Conservation (phyloP, 768 basidiomycete genomes). For the Tricholoma terreum region DNA sequence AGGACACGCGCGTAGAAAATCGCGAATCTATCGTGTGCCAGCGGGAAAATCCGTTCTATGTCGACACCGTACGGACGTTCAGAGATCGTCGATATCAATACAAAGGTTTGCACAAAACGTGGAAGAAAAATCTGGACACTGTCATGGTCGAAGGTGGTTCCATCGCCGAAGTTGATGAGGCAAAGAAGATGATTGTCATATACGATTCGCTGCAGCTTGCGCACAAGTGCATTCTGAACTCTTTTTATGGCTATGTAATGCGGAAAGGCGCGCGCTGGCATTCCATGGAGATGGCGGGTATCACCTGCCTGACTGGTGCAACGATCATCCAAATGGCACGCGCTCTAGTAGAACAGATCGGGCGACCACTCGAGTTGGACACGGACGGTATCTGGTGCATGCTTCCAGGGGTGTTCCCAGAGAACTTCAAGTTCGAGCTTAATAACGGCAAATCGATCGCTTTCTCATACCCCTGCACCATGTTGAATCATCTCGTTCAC, state of each 20-base stretch:
- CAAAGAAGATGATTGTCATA: slow-evolving; percentile 97
- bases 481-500: slow-evolving; percentile 98
- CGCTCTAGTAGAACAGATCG: slow-evolving; percentile 95
- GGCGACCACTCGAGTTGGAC: slow-evolving; percentile 93
- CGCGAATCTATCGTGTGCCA: slow-evolving; percentile 97
- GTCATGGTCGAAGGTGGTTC: slow-evolving; percentile 64
- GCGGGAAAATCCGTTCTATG: slow-evolving; percentile 97
- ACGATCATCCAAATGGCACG: slow-evolving; percentile 99
- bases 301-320: slow-evolving; percentile 96
- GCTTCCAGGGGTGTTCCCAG: slow-evolving; percentile 96
- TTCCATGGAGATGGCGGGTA: slow-evolving; percentile 99
- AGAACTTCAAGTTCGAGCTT: slow-evolving; percentile 95
- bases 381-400: slow-evolving; percentile 99
- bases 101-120: slow-evolving; percentile 96
- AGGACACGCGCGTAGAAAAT: slow-evolving; percentile 93
- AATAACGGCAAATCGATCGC: slow-evolving; percentile 80
- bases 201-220: slow-evolving; percentile 99
- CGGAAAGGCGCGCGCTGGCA: slow-evolving; percentile 99
- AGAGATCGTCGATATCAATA: slow-evolving; percentile 98
- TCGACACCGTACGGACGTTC: slow-evolving; percentile 96
- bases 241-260: slow-evolving; percentile 99
- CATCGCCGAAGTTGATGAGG: slow-evolving; percentile 89
- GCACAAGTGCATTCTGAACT: slow-evolving; percentile 99
- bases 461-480: slow-evolving; percentile 97
- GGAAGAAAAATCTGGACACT: slow-evolving; percentile 96